Percentiles rank a stretch among this genome's conserved stretches.
Evolutionary conservation across 805 yeast genomes (phyloP).

Genomic region (Candida palmyrensis): DNA sequence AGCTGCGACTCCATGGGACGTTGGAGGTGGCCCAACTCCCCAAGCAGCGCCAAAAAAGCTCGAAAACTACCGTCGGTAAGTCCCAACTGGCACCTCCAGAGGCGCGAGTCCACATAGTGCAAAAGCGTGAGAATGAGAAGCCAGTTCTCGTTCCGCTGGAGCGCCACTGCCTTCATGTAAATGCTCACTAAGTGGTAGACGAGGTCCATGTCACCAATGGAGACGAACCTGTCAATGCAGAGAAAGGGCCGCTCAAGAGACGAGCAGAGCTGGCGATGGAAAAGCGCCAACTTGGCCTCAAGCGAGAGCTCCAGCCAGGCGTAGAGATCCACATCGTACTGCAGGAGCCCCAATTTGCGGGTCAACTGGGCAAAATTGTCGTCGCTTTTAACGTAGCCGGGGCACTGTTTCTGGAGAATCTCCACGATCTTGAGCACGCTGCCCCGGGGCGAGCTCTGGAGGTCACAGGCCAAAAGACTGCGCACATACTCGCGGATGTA

Average conservation of each 20-base stretch:
- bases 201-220: slow-evolving; percentile 10
- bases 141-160: slow-evolving; percentile 24
- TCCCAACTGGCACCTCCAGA: slow-evolving; percentile 15
- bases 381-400: slow-evolving; percentile 8
- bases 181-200: slow-evolving; percentile 25
- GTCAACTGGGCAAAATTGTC: slow-evolving; percentile 15
- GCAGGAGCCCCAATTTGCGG: slow-evolving; percentile 24
- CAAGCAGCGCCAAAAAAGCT: slow-evolving; percentile 18
- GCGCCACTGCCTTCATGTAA: slow-evolving; percentile 18
- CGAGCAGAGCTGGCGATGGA: slow-evolving; percentile 22
- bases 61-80: slow-evolving; percentile 16
- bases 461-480: background rate
- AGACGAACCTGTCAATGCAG: slow-evolving; percentile 19
- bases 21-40: slow-evolving; percentile 10
- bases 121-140: slow-evolving; percentile 18
- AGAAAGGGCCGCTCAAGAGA: too few species aligned
- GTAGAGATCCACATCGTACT: slow-evolving; percentile 14
- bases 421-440: background rate
- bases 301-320: slow-evolving; percentile 19
- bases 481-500: slow-evolving; percentile 12
- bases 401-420: slow-evolving; percentile 11
- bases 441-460: background rate
- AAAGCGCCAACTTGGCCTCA: slow-evolving; percentile 16
- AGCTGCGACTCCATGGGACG: slow-evolving; percentile 1
- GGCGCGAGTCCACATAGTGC: slow-evolving; percentile 12